A percentile compares a stretch with the other conserved stretches of the same genome.
phyloP scores from a whole-genome alignment of 192 early-diverging fungal species.

The Coemansia sp. region DNA sequence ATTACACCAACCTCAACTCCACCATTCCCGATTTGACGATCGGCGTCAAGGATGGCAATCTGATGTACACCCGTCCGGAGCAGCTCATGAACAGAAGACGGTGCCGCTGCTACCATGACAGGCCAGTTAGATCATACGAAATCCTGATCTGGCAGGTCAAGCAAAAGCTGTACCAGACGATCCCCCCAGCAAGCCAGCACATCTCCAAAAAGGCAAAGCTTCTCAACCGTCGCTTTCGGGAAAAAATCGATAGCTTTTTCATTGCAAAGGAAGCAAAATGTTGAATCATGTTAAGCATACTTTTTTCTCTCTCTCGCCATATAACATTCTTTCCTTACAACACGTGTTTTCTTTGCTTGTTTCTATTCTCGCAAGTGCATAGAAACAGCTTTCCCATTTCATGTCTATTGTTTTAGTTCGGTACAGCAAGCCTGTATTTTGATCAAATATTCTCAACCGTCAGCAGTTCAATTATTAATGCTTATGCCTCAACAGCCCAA shows the following conservation, averaged over 20 bases:
- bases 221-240: conserved; percentile 19
- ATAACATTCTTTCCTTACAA: too few relatives aligned
- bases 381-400: neutral
- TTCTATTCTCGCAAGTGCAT: neutral
- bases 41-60: conserved; percentile 36
- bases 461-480: neutral
- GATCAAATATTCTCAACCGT: neutral
- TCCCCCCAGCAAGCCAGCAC: conserved; percentile 20
- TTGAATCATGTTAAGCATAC: neutral
- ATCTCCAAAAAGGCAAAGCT: conserved; percentile 16
- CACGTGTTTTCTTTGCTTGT: too few relatives aligned
- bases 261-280: conserved; percentile 10
- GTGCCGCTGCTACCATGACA: conserved; percentile 29
- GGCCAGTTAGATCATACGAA: conserved; percentile 7
- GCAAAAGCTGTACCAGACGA: conserved; percentile 10
- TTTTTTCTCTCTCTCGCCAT: too few relatives aligned
- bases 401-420: too few relatives aligned
- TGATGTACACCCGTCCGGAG: conserved; percentile 36
- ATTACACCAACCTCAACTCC: conserved; percentile 15
- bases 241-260: conserved; percentile 40
- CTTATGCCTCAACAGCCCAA: neutral
- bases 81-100: conserved; percentile 35
- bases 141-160: conserved; percentile 21
- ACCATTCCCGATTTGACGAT: conserved; percentile 44
- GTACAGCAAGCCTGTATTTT: neutral